Conservation (phyloP, 2,329 filamentous ascomycete genomes). For the Aspergillus eucalypticola region DNA sequence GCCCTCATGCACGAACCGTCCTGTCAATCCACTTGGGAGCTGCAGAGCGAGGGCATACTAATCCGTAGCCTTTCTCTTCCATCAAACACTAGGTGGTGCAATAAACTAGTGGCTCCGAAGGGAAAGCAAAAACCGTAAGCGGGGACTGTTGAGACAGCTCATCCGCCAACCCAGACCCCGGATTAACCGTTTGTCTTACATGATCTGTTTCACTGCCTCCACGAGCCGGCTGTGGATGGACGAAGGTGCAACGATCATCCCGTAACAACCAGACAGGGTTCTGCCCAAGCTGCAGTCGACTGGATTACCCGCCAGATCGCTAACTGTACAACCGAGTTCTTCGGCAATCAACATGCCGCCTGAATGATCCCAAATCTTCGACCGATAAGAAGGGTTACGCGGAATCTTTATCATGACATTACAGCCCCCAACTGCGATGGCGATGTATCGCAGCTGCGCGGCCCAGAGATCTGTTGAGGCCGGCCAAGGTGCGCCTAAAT, state of each 20-base stretch:
- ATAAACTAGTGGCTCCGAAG: not conserved
- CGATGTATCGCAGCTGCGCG: conserved; percentile 56
- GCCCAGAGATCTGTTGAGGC: conserved; percentile 53
- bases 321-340: conserved; percentile 54
- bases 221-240: conserved; percentile 37
- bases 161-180: not conserved
- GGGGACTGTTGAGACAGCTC: not conserved
- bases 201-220: conserved; percentile 32
- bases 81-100: not conserved
- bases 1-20: not conserved
- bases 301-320: conserved; percentile 52
- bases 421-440: conserved; percentile 52
- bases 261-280: conserved; percentile 41
- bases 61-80: not conserved
- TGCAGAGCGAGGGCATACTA: not conserved
- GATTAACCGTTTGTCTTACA: conserved; percentile 9
- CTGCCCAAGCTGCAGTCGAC: conserved; percentile 52
- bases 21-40: not conserved
- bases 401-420: conserved; percentile 54
- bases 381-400: conserved; percentile 44
- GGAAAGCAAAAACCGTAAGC: not conserved
- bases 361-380: conserved; percentile 58
- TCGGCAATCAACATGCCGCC: conserved; percentile 54
- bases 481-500: conserved; percentile 49
- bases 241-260: conserved; percentile 45